A percentile compares a stretch with the other conserved stretches of the same genome.
These are phyloP conservation scores for Penicillium macrosclerotiorum DNA, from an alignment of 495 filamentous ascomycete species.

Conservation along the genomic window DNA sequence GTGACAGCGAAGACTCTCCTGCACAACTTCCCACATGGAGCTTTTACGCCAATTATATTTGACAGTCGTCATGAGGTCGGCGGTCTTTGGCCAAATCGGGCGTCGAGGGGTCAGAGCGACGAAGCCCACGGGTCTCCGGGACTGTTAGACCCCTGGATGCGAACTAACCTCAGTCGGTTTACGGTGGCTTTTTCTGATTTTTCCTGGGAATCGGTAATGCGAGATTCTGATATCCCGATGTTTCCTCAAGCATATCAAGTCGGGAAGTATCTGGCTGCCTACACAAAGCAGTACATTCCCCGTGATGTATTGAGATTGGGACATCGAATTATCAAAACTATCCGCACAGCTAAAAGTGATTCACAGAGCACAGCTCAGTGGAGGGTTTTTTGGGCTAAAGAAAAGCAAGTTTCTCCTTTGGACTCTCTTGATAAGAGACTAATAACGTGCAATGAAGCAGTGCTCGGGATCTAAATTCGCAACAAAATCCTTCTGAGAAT, in stretches of 20 bases:
- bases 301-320: constrained; percentile 48
- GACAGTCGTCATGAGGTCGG: constrained; percentile 65
- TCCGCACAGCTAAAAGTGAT: constrained; percentile 24
- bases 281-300: constrained; percentile 57
- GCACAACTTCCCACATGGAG: constrained; percentile 51
- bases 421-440: not conserved
- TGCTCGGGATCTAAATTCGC: too few relatives aligned
- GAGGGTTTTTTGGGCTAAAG: constrained; percentile 49
- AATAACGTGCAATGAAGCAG: constrained; percentile 13
- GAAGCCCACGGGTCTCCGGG: constrained; percentile 32
- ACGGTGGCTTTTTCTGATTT: constrained; percentile 79
- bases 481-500: not conserved
- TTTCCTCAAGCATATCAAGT: constrained; percentile 76
- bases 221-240: constrained; percentile 40
- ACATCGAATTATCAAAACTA: constrained; percentile 49
- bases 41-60: constrained; percentile 68
- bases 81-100: constrained; percentile 63
- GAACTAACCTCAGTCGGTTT: constrained; percentile 75
- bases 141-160: constrained; percentile 63
- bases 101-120: constrained; percentile 12
- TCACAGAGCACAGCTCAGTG: constrained; percentile 44
- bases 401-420: constrained; percentile 20
- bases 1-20: constrained; percentile 79
- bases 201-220: constrained; percentile 56
- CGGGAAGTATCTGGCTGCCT: constrained; percentile 67